Conservation (phyloP, 2,329 filamentous ascomycete genomes). For the Xylariaceae sp. region DNA sequence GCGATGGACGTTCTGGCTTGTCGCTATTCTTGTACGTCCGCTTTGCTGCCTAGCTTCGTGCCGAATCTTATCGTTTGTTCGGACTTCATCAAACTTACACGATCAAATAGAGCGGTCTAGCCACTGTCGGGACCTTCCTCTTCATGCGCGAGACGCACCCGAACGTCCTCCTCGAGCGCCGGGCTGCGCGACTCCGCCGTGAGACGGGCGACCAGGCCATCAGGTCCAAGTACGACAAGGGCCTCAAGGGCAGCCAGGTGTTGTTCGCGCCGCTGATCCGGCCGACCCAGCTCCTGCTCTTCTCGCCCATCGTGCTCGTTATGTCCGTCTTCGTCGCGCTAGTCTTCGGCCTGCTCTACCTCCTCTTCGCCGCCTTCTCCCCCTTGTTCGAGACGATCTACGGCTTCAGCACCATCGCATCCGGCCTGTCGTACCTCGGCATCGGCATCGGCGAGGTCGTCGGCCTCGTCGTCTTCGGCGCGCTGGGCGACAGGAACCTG, state of each 20-base stretch:
- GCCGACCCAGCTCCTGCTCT: constrained; percentile 6
- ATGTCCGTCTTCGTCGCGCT: constrained; percentile 7
- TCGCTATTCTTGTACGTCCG: constrained; percentile 32
- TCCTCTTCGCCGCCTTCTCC: constrained; percentile 7
- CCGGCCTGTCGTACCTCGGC: constrained; percentile 7
- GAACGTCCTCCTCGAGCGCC: constrained; percentile 4
- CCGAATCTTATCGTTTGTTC: no score
- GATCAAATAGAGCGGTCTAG: constrained; percentile 1
- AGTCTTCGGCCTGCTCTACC: constrained; percentile 6
- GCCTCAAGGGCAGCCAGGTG: background rate
- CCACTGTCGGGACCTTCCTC: background rate
- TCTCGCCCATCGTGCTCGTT: constrained; percentile 5
- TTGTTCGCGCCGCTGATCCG: constrained; percentile 1
- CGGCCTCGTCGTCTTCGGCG: constrained; percentile 5
- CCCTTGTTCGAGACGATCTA: constrained; percentile 4
- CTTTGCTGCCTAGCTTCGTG: constrained; percentile 24
- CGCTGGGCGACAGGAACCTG: constrained; percentile 7
- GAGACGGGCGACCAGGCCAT: constrained; percentile 3
- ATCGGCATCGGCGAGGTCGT: constrained; percentile 4
- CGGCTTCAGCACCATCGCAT: constrained; percentile 2
- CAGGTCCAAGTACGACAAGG: constrained; percentile 2
- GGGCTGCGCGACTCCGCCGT: background rate
- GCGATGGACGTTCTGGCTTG: constrained; percentile 42
- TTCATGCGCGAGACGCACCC: constrained; percentile 12
- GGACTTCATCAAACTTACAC: no score